A percentile compares a stretch with the other conserved stretches of the same genome.
Evolutionary conservation across 2,329 filamentous ascomycete genomes (phyloP).

Genomic region (Massarina eburnea): DNA sequence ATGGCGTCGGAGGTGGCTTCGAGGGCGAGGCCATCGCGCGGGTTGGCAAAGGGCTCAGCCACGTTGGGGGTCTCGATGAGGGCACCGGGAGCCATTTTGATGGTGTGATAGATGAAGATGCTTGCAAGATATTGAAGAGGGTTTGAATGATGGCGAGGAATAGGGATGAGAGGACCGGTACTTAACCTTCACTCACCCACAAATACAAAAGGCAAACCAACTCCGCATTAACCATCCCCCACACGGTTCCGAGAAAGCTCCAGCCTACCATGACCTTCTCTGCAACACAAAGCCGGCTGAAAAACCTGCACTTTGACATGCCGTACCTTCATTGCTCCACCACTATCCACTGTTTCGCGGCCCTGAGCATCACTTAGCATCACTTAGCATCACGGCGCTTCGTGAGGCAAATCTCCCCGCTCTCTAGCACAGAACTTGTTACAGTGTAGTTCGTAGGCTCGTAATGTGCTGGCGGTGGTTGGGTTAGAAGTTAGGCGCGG

Average conservation of each 20-base stretch:
- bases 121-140: constrained; percentile 3
- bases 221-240: constrained; percentile 6
- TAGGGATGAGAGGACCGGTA: constrained; percentile 15
- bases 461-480: constrained; percentile 24
- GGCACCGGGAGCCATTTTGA: constrained; percentile 50
- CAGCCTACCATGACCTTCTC: constrained; percentile 25
- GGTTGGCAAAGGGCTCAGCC: constrained; percentile 49
- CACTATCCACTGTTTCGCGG: neutral
- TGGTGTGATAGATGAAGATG: constrained; percentile 4
- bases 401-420: constrained; percentile 35
- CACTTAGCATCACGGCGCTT: too few relatives aligned
- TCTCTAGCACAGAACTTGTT: constrained; percentile 20
- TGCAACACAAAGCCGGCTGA: constrained; percentile 20
- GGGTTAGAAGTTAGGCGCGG: constrained; percentile 13
- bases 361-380: constrained; percentile 7
- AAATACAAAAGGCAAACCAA: constrained; percentile 4
- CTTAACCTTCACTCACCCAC: constrained; percentile 21
- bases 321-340: neutral
- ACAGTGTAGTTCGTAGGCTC: constrained; percentile 4
- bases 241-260: constrained; percentile 17
- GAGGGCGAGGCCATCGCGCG: constrained; percentile 59
- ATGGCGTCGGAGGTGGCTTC: constrained; percentile 62
- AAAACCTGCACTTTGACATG: constrained; percentile 12
- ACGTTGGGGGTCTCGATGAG: constrained; percentile 47
- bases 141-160: neutral